These are phyloP conservation scores for Gossypium schwendimanii DNA, from an alignment of 441 rosid genomes.

Conservation along the genomic window DNA sequence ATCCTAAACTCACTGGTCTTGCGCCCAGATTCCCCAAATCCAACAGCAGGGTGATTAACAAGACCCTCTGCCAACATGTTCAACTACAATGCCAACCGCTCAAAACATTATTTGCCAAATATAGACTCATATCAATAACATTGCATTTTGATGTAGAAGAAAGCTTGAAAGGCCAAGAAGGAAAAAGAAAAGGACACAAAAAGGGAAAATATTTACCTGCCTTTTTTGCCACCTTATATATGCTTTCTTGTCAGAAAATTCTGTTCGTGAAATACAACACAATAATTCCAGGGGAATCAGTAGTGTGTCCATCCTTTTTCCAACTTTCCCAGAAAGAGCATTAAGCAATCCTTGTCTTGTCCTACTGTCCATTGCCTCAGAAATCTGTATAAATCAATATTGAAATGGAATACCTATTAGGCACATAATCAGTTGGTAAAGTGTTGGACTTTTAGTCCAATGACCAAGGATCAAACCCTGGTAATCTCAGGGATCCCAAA, in stretches of 20 bases:
- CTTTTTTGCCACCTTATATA: constrained; percentile 98
- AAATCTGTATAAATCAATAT: constrained; percentile 48
- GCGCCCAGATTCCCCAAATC: constrained; percentile 87
- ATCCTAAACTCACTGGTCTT: constrained; percentile 72
- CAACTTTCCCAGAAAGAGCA: constrained; percentile 82
- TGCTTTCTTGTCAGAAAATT: constrained; percentile 94
- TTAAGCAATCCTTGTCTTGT: constrained; percentile 91
- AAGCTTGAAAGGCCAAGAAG: constrained; percentile 5
- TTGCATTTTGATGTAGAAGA: constrained; percentile 13
- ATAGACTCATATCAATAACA: constrained; percentile 14
- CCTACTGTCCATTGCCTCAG: constrained; percentile 94
- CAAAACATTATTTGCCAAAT: constrained; percentile 14
- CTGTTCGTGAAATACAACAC: constrained; percentile 84
- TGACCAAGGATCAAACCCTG: neutral
- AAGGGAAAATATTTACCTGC: constrained; percentile 61
- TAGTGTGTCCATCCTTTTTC: constrained; percentile 89
- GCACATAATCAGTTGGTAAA: neutral
- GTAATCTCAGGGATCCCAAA: neutral
- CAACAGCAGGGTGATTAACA: constrained; percentile 81
- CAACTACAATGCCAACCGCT: constrained; percentile 41
- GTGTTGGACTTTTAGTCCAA: neutral
- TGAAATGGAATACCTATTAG: neutral
- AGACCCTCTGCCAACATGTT: constrained; percentile 96
- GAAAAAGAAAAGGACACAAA: constrained; percentile 15
- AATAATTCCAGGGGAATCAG: constrained; percentile 85